These are phyloP conservation scores for Rhizophlyctis rosea DNA, from an alignment of 192 early-diverging fungal genomes.

Conservation along the genomic window DNA sequence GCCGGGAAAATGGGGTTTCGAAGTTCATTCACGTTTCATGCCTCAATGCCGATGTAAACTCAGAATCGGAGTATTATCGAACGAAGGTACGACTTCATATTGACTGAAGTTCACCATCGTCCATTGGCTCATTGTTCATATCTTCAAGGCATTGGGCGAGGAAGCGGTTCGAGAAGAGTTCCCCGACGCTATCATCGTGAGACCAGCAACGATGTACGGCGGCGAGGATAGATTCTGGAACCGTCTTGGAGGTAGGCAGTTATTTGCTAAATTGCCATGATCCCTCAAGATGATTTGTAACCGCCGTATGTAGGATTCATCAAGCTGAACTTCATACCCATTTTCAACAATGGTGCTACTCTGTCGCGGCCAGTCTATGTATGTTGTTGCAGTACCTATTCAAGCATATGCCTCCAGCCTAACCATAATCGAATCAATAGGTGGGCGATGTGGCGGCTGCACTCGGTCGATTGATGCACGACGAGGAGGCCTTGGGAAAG, in stretches of 20 bases:
- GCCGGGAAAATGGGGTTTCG: conserved; percentile 75
- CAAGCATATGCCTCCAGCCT: background rate
- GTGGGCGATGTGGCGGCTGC: conserved; percentile 84
- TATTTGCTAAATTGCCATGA: conserved; percentile 24
- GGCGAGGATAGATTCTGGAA: conserved; percentile 92
- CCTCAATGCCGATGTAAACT: conserved; percentile 74
- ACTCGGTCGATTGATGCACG: conserved; percentile 69
- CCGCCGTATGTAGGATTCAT: conserved; percentile 38
- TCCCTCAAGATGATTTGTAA: conserved; percentile 18
- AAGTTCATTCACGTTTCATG: conserved; percentile 88
- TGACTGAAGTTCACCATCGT: background rate
- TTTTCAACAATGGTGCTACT: conserved; percentile 66
- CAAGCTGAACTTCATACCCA: conserved; percentile 47
- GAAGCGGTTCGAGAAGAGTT: conserved; percentile 82
- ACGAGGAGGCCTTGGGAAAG: conserved; percentile 74
- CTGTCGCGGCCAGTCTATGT: conserved; percentile 71
- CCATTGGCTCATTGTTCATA: background rate
- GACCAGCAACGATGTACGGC: conserved; percentile 84
- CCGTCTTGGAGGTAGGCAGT: conserved; percentile 66
- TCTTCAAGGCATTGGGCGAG: conserved; percentile 78
- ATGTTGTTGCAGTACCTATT: conserved; percentile 10
- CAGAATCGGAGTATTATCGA: conserved; percentile 70
- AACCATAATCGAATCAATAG: conserved; percentile 6
- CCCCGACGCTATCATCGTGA: conserved; percentile 91
- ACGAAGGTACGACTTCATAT: conserved; percentile 67